Percentiles rank a stretch among this genome's conserved stretches.
Evolutionary conservation across 495 filamentous ascomycete species (phyloP).

Genomic region (Annulohypoxylon nitens): DNA sequence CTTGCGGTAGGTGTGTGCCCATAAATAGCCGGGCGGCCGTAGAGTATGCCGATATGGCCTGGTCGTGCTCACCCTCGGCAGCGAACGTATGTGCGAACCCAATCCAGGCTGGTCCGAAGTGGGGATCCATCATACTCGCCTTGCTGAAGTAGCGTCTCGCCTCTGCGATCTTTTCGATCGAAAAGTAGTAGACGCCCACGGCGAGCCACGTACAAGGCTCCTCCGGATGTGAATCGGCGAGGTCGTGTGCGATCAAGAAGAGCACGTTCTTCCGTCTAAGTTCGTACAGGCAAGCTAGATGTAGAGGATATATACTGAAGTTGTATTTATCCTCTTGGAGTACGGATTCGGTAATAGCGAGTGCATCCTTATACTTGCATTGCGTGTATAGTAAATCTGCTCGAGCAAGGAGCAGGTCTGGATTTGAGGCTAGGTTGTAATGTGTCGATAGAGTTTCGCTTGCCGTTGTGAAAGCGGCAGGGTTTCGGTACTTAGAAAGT

Average conservation of each 20-base stretch:
- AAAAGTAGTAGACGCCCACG: slow-evolving; percentile 94
- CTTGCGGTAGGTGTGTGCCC: slow-evolving; percentile 94
- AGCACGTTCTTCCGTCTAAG: slow-evolving; percentile 86
- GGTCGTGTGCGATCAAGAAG: slow-evolving; percentile 93
- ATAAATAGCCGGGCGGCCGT: slow-evolving; percentile 96
- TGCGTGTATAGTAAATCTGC: slow-evolving; percentile 95
- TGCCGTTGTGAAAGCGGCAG: slow-evolving; percentile 83
- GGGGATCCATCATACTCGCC: slow-evolving; percentile 94
- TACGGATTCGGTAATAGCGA: slow-evolving; percentile 85
- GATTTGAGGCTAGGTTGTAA: slow-evolving; percentile 88
- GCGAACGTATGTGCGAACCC: slow-evolving; percentile 99
- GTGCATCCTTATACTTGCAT: slow-evolving; percentile 89
- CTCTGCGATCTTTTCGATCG: slow-evolving; percentile 89
- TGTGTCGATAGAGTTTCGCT: slow-evolving; percentile 92
- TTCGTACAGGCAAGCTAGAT: slow-evolving; percentile 93
- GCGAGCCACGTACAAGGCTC: slow-evolving; percentile 93
- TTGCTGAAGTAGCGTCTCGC: slow-evolving; percentile 97
- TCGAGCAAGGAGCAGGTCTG: slow-evolving; percentile 91
- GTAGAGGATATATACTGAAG: slow-evolving; percentile 87
- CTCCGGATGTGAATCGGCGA: slow-evolving; percentile 91
- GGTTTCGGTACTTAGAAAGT: slow-evolving; percentile 95
- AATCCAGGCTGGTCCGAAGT: slow-evolving; percentile 98
- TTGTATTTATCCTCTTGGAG: slow-evolving; percentile 87
- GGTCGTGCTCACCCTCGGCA: slow-evolving; percentile 99
- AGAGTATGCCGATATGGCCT: slow-evolving; percentile 97